Evolutionary conservation across 306 rosid genomes (phyloP), one percentile per base, ranked within the genome.

Genomic region (Prunus salicina): DNA sequence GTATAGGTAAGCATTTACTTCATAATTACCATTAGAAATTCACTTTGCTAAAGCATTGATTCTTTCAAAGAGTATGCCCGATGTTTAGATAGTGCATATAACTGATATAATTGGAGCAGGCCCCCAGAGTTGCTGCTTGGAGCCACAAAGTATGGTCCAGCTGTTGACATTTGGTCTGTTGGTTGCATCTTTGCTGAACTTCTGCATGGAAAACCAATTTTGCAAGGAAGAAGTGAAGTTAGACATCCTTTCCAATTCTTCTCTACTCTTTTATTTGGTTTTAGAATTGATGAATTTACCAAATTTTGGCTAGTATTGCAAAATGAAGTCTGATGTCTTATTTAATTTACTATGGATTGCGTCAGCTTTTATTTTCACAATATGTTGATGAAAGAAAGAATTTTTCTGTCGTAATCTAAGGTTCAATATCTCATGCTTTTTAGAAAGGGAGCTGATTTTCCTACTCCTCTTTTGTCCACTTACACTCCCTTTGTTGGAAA

Each of bases 181-280:
- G 92, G 95, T 78, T 87, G 95, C 76, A 90, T 90, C 78, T 90
- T 90, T 79, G 96, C 89, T 25, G 92, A 90, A 82, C 96, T 90
- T 79, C 85, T 90, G 62, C 81, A 84, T 55, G 92, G 92, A 69
- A 85, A 85, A 73, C 92, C 92, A 49, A 88, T 90, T 66, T 78
- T 90, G 69, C 91, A 90, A 67, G 96, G 96, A 72, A 90, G 86
- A 84, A 87, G 82, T 77, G 96, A 90, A 88, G 96, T 90, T 41
- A 76, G 82, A 70, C 27, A 64, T 75, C 53, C 64, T 73, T 24
- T n/a, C 19, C 43, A 18, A 14, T 38, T 68, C 64, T 16, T 47
- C 25, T 49, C 27, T 41, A 8, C n/a, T 61, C 41, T 24, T 12
- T 67, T 55, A 22, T 12, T 18, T 24, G 34, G 32, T 64, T 9